phyloP scores from a whole-genome alignment of 148 eudicot genomes.

The Vaccinium myrtillus region DNA sequence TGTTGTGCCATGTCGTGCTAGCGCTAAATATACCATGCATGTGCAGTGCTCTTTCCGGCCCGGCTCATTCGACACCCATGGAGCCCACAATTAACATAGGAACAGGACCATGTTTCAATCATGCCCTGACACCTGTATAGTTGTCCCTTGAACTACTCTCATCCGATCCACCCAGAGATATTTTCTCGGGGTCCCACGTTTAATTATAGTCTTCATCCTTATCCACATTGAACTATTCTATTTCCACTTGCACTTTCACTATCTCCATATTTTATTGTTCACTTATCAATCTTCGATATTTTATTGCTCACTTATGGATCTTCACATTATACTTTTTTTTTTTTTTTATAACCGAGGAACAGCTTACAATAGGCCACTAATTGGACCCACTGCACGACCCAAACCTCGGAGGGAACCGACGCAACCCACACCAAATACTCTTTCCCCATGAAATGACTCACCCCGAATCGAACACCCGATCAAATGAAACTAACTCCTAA shows the following conservation, averaged over 20 bases:
- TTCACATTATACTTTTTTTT: no score
- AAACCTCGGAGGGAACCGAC: no score
- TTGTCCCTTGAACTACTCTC: neutral
- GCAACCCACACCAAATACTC: no score
- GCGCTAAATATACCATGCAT: no score
- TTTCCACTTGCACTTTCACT: slow-evolving; percentile 15
- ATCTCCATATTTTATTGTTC: neutral
- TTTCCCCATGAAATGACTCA: no score
- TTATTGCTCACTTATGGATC: neutral
- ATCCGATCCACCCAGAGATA: neutral
- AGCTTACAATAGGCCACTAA: no score
- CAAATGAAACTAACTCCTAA: no score
- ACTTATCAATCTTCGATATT: neutral
- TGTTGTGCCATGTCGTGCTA: no score
- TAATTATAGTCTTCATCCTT: slow-evolving; percentile 20
- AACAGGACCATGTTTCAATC: neutral
- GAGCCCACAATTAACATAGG: neutral
- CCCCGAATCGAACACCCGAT: no score
- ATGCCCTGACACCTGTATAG: neutral
- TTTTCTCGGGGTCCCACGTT: slow-evolving; percentile 14
- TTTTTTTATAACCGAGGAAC: no score
- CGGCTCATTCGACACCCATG: neutral
- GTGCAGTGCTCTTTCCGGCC: no score
- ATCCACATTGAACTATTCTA: slow-evolving; percentile 18
- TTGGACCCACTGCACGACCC: no score